Conservation (phyloP, 148 eudicot genomes). For the Tetragonia tetragonoides region DNA sequence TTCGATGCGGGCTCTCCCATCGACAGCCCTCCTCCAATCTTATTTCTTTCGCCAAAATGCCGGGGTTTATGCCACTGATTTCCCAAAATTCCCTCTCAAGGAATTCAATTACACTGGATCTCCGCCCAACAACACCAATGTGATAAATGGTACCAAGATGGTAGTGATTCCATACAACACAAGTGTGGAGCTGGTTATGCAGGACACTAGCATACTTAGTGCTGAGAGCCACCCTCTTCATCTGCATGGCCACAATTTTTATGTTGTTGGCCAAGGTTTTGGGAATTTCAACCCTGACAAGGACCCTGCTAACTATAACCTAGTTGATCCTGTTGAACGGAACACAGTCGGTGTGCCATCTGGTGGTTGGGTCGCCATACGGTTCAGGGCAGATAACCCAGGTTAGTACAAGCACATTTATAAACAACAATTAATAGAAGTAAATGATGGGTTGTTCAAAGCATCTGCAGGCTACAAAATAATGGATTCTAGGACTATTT, state of each 20-base stretch:
- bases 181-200: conserved; percentile 49
- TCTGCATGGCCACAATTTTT: conserved; percentile 54
- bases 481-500: too few species aligned
- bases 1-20: conserved; percentile 36
- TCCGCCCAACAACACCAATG: conserved; percentile 40
- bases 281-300: conserved; percentile 51
- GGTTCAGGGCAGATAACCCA: conserved; percentile 55
- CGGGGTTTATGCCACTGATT: conserved; percentile 41
- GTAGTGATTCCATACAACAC: conserved; percentile 50
- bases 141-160: conserved; percentile 39
- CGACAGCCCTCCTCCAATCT: conserved; percentile 40
- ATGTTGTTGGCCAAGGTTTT: conserved; percentile 50
- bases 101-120: conserved; percentile 53
- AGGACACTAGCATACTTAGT: conserved; percentile 50
- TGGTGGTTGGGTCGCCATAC: conserved; percentile 60
- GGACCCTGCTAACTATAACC: conserved; percentile 43
- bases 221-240: conserved; percentile 27
- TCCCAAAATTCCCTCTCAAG: conserved; percentile 35
- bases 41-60: conserved; percentile 26
- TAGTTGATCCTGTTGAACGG: conserved; percentile 51
- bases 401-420: conserved; percentile 19
- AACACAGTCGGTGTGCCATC: conserved; percentile 52
- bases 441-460: too few species aligned
- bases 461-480: too few species aligned
- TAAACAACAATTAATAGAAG: not conserved